Base-by-base conservation (phyloP, 805 yeast genomes). In the Candida germanica region DNA sequence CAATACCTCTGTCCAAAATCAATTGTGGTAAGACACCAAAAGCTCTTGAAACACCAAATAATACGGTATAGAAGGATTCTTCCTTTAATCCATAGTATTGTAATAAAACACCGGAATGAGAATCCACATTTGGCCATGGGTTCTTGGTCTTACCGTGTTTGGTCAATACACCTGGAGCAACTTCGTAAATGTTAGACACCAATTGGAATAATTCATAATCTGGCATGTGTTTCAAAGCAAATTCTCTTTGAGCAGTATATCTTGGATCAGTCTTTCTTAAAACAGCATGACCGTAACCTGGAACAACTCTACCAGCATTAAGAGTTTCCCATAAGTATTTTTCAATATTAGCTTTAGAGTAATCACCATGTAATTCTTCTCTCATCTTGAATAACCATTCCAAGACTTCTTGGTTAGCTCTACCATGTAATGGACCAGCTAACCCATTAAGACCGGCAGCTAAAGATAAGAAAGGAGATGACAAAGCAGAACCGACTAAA, bases 271-370 rank as follows among this genome's bases (percentile, higher is more conserved):
- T 79, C 71, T 77, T 79, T 65, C 94, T 74, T 60, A 84, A 71
- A 35, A 84, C 93, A 37, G 93, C 93, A 61, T 84, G 94, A 31
- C 94, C 94, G 67, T 85, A 85, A 43, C 94, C 94, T 44, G 94
- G 94, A 45, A 84, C 80, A 42, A 84, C 93, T 53, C 88, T 75
- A 43, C 86, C 86, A 31, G 80, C 68, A 60, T 80, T 77, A 48
- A 84, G 71, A 35, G 83, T 66, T 26, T 71, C 70, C 93, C 93
- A 83, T 51, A 84, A 65, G 69, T 80, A 78, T 48, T 71, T 67
- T 61, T 76, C 79, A 47, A 84, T 80, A 51, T 76, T 73, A 39
- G 58, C 69, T 47, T 68, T 61, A 47, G 75, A 63, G 50, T 59
- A 56, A 45, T 67, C 73, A 62, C 88, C 94, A 51, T 79, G 72